phyloP scores from a whole-genome alignment of 805 yeast species.

The Cyberlindnera maclurae region DNA sequence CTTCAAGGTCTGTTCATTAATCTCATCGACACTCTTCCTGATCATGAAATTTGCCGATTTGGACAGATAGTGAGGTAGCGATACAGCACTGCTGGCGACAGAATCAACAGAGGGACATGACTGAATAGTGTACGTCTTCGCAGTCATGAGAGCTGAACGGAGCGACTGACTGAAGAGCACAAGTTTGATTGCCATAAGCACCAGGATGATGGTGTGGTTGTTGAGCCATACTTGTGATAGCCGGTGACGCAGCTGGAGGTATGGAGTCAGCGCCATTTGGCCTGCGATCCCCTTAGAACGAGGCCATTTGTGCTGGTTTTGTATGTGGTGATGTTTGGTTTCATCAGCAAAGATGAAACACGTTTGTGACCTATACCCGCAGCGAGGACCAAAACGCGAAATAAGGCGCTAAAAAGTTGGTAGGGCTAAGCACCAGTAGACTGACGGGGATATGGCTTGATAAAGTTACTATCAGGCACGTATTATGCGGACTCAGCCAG shows the following conservation, averaged over 20 bases:
- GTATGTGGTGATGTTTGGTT: too few relatives aligned
- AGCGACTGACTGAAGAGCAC: conserved; percentile 47
- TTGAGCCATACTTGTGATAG: conserved; percentile 64
- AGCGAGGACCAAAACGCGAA: too few relatives aligned
- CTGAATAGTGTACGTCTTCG: conserved; percentile 31
- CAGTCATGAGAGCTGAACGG: conserved; percentile 31
- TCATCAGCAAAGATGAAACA: conserved; percentile 2
- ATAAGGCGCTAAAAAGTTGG: too few relatives aligned
- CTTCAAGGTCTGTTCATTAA: conserved; percentile 40
- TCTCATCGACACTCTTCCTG: conserved; percentile 37
- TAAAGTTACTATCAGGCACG: too few relatives aligned
- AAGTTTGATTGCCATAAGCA: conserved; percentile 55
- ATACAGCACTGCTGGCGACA: conserved; percentile 26
- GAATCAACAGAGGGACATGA: conserved; percentile 44
- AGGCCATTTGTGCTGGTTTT: too few relatives aligned
- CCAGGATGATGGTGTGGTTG: conserved; percentile 48
- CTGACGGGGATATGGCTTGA: too few relatives aligned
- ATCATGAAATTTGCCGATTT: conserved; percentile 46
- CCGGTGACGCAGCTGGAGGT: conserved; percentile 44
- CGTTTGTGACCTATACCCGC: neutral
- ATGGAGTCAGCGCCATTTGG: conserved; percentile 22
- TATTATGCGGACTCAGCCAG: too few relatives aligned
- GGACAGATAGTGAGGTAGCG: conserved; percentile 53
- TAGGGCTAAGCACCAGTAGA: too few relatives aligned
- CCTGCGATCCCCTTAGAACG: neutral